A percentile compares a stretch with the other conserved stretches of the same genome.
These are phyloP conservation scores for Pichia californica DNA, from an alignment of 805 yeast species.

Conservation along the genomic window DNA sequence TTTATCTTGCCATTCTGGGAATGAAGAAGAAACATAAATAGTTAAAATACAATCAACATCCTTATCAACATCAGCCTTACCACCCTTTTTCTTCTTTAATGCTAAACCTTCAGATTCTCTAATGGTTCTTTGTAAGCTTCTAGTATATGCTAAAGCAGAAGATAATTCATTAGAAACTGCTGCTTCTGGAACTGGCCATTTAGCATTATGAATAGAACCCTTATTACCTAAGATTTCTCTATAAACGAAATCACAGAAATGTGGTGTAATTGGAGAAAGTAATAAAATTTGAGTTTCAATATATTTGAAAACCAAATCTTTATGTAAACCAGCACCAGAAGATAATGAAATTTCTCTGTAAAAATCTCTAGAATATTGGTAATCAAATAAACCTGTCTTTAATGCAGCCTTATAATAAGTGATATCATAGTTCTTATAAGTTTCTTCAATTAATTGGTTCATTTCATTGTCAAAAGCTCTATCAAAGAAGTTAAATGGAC, in stretches of 20 bases:
- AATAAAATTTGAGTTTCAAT: constrained; percentile 82
- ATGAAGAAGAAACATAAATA: constrained; percentile 69
- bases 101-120: constrained; percentile 92
- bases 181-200: constrained; percentile 71
- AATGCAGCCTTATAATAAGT: constrained; percentile 86
- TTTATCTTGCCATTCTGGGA: constrained; percentile 62
- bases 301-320: constrained; percentile 70
- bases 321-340: constrained; percentile 62
- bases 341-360: constrained; percentile 71
- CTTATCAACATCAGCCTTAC: constrained; percentile 69
- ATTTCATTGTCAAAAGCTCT: constrained; percentile 88
- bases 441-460: constrained; percentile 70
- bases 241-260: constrained; percentile 86
- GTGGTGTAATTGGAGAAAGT: constrained; percentile 92
- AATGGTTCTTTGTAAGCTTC: constrained; percentile 69
- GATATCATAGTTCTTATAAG: constrained; percentile 60
- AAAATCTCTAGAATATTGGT: constrained; percentile 92
- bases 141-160: constrained; percentile 74
- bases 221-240: constrained; percentile 68
- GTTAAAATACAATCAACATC: constrained; percentile 67
- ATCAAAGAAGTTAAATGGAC: constrained; percentile 67
- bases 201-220: constrained; percentile 60
- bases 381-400: constrained; percentile 87
- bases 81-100: constrained; percentile 81
- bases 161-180: constrained; percentile 56